These are phyloP conservation scores for Helicostylum pulchrum DNA, from an alignment of 192 early-diverging fungal species.

Conservation along the genomic window DNA sequence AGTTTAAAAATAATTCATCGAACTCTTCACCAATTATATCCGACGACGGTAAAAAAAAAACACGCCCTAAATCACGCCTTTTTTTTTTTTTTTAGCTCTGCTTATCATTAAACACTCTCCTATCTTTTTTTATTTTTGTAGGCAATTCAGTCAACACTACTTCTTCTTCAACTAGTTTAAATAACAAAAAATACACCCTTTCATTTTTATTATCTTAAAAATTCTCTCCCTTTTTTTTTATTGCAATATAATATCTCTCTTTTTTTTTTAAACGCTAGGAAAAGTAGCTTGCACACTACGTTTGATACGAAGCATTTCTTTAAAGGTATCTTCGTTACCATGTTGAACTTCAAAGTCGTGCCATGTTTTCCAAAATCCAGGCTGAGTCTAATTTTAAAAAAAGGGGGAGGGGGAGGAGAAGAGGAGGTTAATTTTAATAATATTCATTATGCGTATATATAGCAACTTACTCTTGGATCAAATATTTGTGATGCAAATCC, in stretches of 20 bases:
- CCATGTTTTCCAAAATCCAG: conserved; percentile 86
- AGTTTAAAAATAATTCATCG: too few relatives aligned
- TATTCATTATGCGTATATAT: too few relatives aligned
- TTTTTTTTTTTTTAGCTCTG: background rate
- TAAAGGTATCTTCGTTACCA: conserved; percentile 97
- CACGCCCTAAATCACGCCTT: background rate
- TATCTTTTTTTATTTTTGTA: background rate
- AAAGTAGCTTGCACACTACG: conserved; percentile 48
- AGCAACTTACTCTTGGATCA: conserved; percentile 68
- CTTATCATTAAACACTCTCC: background rate
- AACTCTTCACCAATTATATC: background rate
- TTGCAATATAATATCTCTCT: background rate
- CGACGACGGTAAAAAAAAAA: background rate
- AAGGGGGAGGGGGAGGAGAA: background rate
- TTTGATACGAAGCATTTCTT: conserved; percentile 95
- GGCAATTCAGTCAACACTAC: background rate
- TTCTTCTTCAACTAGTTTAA: background rate
- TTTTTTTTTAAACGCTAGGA: conserved; percentile 17
- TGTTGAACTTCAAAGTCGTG: conserved; percentile 96
- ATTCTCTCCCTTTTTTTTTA: background rate
- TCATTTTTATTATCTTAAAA: conserved; percentile 11
- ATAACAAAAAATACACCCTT: conserved; percentile 3
- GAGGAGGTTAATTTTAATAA: too few relatives aligned
- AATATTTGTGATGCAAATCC: conserved; percentile 84
- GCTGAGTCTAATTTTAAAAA: conserved; percentile 37